These are phyloP conservation scores for Chrysochromulina parva DNA, from an alignment of 78 protist genomes.

Conservation along the genomic window DNA sequence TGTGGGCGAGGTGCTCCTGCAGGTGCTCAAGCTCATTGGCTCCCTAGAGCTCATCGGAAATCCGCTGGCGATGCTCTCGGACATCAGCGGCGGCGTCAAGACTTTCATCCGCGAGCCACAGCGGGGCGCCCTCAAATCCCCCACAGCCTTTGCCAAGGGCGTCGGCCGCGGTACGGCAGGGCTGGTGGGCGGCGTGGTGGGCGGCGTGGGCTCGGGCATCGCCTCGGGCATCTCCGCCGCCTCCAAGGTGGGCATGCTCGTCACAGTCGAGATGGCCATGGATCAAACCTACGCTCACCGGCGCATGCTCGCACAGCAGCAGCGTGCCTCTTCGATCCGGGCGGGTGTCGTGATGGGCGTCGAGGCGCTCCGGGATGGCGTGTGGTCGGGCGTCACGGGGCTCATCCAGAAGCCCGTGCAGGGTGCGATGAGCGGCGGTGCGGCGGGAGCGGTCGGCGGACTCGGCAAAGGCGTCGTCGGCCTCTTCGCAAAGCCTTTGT, in stretches of 20 bases:
- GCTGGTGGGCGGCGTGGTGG: too few relatives aligned
- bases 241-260: too few relatives aligned
- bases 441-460: background rate
- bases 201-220: too few relatives aligned
- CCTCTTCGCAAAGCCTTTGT: background rate
- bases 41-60: background rate
- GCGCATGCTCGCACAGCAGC: too few relatives aligned
- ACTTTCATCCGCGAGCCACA: background rate
- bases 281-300: too few relatives aligned
- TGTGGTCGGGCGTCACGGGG: background rate
- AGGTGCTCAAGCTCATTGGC: background rate
- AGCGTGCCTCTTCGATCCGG: too few relatives aligned
- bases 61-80: background rate
- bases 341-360: background rate
- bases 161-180: too few relatives aligned
- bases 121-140: background rate
- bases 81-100: slow-evolving; percentile 13
- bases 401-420: background rate
- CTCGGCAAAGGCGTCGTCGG: slow-evolving; percentile 3
- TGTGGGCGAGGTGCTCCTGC: background rate
- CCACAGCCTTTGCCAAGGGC: too few relatives aligned
- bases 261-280: too few relatives aligned
- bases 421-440: slow-evolving; percentile 12
- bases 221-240: too few relatives aligned
- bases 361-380: background rate